Percentiles rank a stretch among this genome's conserved stretches.
These are phyloP conservation scores for Gossypium laxum DNA, from an alignment of 441 rosid genomes.

Conservation along the genomic window DNA sequence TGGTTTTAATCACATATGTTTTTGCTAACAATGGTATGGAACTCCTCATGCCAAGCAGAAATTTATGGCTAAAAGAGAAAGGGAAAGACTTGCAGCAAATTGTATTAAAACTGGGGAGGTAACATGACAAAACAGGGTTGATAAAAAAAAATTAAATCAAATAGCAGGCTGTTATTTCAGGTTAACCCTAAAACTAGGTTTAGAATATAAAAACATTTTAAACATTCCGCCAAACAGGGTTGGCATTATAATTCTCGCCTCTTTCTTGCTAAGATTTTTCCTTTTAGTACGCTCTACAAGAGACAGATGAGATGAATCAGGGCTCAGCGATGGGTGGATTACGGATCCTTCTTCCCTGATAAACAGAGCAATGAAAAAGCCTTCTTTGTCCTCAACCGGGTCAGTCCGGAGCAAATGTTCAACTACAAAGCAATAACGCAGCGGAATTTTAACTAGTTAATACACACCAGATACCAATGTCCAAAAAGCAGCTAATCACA, in stretches of 20 bases:
- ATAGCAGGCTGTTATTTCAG: not conserved
- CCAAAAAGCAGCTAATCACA: not conserved
- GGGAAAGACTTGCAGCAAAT: not conserved
- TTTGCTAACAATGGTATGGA: no score
- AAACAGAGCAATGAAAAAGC: conserved; percentile 74
- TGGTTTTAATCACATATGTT: not conserved
- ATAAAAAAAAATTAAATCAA: no score
- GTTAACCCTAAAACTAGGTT: not conserved
- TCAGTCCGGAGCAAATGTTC: conserved; percentile 55
- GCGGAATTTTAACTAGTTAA: not conserved
- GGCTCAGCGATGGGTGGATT: not conserved
- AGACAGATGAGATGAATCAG: not conserved
- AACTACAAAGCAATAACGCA: conserved; percentile 30
- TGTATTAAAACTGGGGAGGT: not conserved
- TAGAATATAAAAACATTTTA: conserved; percentile 15
- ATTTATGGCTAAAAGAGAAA: not conserved
- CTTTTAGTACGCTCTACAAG: not conserved
- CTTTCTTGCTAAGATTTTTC: conserved; percentile 3
- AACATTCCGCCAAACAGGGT: conserved; percentile 22
- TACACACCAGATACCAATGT: not conserved
- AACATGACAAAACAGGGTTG: not conserved
- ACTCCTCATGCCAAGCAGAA: not conserved
- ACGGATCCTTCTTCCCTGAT: conserved; percentile 17
- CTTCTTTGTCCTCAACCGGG: conserved; percentile 68
- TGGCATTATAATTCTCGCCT: conserved; percentile 7